Evolutionary conservation across 2,329 filamentous ascomycete genomes (phyloP).

Genomic region (Colletotrichum coccodes): DNA sequence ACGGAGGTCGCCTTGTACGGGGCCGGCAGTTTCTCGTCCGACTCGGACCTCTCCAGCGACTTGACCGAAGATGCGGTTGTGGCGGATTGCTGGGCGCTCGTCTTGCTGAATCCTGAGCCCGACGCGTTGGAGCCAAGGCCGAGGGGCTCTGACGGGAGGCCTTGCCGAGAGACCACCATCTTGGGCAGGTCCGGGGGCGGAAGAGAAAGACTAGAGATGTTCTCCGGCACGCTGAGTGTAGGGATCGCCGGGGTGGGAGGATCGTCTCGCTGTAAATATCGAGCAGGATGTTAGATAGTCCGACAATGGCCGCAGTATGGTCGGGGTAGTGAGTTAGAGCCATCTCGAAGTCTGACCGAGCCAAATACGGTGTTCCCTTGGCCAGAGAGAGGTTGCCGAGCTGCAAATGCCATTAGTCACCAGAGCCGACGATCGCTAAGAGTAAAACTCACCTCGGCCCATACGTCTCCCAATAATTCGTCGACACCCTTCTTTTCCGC

Average conservation of each 20-base stretch:
- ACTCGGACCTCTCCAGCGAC: slow-evolving; percentile 35
- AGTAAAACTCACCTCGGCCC: slow-evolving; percentile 73
- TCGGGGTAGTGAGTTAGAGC: slow-evolving; percentile 83
- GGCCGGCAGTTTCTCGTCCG: slow-evolving; percentile 56
- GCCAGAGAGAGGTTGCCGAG: slow-evolving; percentile 74
- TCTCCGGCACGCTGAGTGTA: slow-evolving; percentile 47
- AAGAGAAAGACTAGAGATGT: slow-evolving; percentile 33
- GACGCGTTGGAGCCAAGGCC: slow-evolving; percentile 49
- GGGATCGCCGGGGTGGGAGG: slow-evolving; percentile 67
- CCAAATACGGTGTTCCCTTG: slow-evolving; percentile 71
- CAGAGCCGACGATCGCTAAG: neutral
- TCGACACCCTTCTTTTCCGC: slow-evolving; percentile 84
- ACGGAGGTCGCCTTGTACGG: slow-evolving; percentile 70
- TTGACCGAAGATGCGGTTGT: slow-evolving; percentile 24
- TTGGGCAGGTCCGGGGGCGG: slow-evolving; percentile 17
- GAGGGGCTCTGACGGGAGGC: slow-evolving; percentile 56
- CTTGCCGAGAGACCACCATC: slow-evolving; percentile 11
- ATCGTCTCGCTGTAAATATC: slow-evolving; percentile 82
- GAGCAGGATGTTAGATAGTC: slow-evolving; percentile 84
- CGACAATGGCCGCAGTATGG: slow-evolving; percentile 83
- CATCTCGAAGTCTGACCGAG: slow-evolving; percentile 82
- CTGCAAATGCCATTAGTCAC: slow-evolving; percentile 53
- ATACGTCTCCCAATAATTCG: slow-evolving; percentile 86
- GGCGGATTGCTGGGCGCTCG: slow-evolving; percentile 26
- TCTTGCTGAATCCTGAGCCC: slow-evolving; percentile 26